Percentiles rank a stretch among this genome's conserved stretches.
Conservation (phyloP, 352 stramenopile species). For the Blastocystis sp. region DNA sequence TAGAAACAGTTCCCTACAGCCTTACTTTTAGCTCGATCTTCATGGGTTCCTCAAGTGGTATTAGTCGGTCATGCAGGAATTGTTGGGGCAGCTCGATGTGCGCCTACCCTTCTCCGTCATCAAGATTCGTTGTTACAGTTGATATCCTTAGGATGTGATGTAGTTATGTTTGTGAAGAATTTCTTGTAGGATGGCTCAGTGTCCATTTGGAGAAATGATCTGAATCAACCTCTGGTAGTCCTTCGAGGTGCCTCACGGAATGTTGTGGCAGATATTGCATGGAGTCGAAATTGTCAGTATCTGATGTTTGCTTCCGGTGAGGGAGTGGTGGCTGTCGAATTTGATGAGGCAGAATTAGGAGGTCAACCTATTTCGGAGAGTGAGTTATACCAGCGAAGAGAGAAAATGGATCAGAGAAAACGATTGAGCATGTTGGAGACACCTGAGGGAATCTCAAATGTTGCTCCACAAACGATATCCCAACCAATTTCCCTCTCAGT, state of each 20-base stretch:
- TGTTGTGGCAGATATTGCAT: constrained; percentile 27
- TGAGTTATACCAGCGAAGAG: neutral
- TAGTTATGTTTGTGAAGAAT: neutral
- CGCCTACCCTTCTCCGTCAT: neutral
- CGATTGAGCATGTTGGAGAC: neutral
- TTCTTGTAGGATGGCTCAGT: neutral
- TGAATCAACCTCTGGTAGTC: neutral
- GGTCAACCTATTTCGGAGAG: neutral
- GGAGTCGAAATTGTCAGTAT: neutral
- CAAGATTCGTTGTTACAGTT: neutral
- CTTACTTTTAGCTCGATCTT: neutral
- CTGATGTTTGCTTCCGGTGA: constrained; percentile 36
- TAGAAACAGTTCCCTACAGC: constrained; percentile 35
- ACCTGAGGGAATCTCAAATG: neutral
- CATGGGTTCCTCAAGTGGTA: constrained; percentile 11
- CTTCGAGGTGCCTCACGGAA: neutral
- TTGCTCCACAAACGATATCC: no score
- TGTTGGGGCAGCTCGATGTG: neutral
- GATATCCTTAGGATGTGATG: neutral
- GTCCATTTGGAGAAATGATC: constrained; percentile 34
- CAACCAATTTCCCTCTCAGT: neutral
- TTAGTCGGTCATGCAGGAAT: constrained; percentile 31
- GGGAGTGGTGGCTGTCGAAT: neutral
- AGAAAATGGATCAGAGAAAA: neutral
- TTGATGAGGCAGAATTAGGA: neutral